Conservation (phyloP, 306 rosid genomes). For the Gillenia trifoliata region DNA sequence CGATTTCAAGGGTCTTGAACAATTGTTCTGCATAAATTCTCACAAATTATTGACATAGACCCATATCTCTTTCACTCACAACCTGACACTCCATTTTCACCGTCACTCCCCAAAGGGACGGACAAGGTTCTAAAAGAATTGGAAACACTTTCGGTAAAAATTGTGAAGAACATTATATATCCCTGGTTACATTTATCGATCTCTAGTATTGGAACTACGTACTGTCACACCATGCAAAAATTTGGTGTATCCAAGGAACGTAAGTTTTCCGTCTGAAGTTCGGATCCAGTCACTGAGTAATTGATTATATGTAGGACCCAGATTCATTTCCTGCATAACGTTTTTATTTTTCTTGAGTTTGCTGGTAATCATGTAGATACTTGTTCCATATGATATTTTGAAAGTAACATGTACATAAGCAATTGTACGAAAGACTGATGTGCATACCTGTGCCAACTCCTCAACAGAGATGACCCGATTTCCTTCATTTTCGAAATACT, state of each 20-base stretch:
- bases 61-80: constrained; percentile 15
- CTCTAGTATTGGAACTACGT: constrained; percentile 68
- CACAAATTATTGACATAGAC: constrained; percentile 6
- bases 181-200: constrained; percentile 33
- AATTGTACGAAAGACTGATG: constrained; percentile 1
- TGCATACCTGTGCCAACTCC: constrained; percentile 84
- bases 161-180: constrained; percentile 8
- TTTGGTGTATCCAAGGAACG: constrained; percentile 77
- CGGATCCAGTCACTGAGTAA: constrained; percentile 83
- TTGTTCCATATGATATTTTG: constrained; percentile 42
- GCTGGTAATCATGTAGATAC: constrained; percentile 29
- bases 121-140: not conserved
- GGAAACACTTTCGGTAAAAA: constrained; percentile 1
- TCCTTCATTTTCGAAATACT: constrained; percentile 67
- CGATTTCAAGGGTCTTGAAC: constrained; percentile 9
- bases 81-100: constrained; percentile 20
- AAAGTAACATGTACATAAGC: not conserved
- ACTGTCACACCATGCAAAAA: constrained; percentile 86
- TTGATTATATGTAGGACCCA: constrained; percentile 68
- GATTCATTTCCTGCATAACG: constrained; percentile 76
- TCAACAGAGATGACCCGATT: constrained; percentile 72
- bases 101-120: constrained; percentile 3
- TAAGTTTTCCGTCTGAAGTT: constrained; percentile 77
- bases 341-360: constrained; percentile 10
- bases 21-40: not conserved